These are phyloP conservation scores for Penicillium nordicum DNA, from an alignment of 2,329 filamentous ascomycete genomes.

Conservation along the genomic window DNA sequence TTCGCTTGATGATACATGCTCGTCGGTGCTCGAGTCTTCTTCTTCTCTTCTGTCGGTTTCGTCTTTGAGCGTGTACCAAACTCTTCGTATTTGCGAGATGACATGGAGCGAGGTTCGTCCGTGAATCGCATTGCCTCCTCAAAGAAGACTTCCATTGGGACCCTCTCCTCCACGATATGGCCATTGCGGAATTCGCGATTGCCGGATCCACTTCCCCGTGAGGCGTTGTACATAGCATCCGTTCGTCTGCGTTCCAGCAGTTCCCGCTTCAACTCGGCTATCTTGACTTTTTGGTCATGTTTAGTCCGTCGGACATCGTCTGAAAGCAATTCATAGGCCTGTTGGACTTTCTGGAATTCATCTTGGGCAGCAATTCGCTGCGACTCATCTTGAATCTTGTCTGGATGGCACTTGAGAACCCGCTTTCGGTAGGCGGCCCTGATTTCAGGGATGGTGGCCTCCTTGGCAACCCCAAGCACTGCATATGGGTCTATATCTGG, in stretches of 20 bases:
- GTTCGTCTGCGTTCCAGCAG: slow-evolving; percentile 46
- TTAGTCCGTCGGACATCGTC: slow-evolving; percentile 68
- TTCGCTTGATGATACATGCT: slow-evolving; percentile 28
- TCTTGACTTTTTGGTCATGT: slow-evolving; percentile 72
- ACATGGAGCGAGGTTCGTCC: slow-evolving; percentile 37
- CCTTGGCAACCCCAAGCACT: slow-evolving; percentile 68
- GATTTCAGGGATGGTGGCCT: slow-evolving; percentile 68
- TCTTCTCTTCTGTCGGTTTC: slow-evolving; percentile 38
- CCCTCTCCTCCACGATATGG: slow-evolving; percentile 44
- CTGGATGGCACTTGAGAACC: slow-evolving; percentile 82
- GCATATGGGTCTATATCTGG: slow-evolving; percentile 69
- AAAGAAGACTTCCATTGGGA: slow-evolving; percentile 36
- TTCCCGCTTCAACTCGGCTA: slow-evolving; percentile 63
- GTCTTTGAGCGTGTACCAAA: slow-evolving; percentile 33
- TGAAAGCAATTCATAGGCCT: slow-evolving; percentile 86
- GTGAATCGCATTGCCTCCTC: slow-evolving; percentile 39
- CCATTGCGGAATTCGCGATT: slow-evolving; percentile 42
- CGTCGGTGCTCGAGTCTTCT: slow-evolving; percentile 30
- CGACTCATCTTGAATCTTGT: slow-evolving; percentile 78
- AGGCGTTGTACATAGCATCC: slow-evolving; percentile 19
- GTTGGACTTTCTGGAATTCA: slow-evolving; percentile 88
- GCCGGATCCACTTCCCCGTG: slow-evolving; percentile 20
- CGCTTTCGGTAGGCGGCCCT: slow-evolving; percentile 79
- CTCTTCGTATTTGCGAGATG: slow-evolving; percentile 42
- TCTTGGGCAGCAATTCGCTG: slow-evolving; percentile 75